A percentile compares a stretch with the other conserved stretches of the same genome.
Conservation (phyloP, 371 early-diverging fungal species). For the Circinella minor region DNA sequence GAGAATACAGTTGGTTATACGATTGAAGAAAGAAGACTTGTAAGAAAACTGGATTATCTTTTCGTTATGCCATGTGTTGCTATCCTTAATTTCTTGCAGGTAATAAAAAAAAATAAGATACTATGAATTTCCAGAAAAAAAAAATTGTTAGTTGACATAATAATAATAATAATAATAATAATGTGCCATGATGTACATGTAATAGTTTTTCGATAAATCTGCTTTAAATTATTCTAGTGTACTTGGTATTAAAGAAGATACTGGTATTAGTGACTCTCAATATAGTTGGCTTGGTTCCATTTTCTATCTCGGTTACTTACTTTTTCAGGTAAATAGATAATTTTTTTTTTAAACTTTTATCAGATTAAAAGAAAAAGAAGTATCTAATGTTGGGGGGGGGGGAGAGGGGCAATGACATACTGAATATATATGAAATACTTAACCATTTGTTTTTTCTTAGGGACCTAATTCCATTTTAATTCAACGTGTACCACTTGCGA, state of each 20-base stretch:
- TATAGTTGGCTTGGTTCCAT: slow-evolving; percentile 30
- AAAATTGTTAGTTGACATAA: not conserved
- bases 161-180: not conserved
- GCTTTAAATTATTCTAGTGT: slow-evolving; percentile 31
- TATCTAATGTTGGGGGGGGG: too few relatives aligned
- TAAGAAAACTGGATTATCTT: slow-evolving; percentile 31
- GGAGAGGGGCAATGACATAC: too few relatives aligned
- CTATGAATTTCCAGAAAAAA: not conserved
- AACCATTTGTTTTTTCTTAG: not conserved
- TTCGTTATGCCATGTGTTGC: slow-evolving; percentile 39
- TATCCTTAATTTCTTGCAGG: slow-evolving; percentile 38
- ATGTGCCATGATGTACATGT: too few relatives aligned
- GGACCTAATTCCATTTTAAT: slow-evolving; percentile 29
- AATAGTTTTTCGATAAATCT: slow-evolving; percentile 41
- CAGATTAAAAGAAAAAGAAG: not conserved
- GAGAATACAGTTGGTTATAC: slow-evolving; percentile 23
- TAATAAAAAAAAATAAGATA: slow-evolving; percentile 5
- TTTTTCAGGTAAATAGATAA: slow-evolving; percentile 20
- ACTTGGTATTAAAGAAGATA: slow-evolving; percentile 28
- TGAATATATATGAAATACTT: too few relatives aligned
- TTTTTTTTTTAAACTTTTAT: too few relatives aligned
- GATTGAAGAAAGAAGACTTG: slow-evolving; percentile 19
- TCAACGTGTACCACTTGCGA: slow-evolving; percentile 30
- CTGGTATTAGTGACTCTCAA: slow-evolving; percentile 15
- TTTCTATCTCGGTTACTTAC: slow-evolving; percentile 30